Base-by-base conservation (phyloP, 495 filamentous ascomycete species). In the Tuber umbilicatum region DNA sequence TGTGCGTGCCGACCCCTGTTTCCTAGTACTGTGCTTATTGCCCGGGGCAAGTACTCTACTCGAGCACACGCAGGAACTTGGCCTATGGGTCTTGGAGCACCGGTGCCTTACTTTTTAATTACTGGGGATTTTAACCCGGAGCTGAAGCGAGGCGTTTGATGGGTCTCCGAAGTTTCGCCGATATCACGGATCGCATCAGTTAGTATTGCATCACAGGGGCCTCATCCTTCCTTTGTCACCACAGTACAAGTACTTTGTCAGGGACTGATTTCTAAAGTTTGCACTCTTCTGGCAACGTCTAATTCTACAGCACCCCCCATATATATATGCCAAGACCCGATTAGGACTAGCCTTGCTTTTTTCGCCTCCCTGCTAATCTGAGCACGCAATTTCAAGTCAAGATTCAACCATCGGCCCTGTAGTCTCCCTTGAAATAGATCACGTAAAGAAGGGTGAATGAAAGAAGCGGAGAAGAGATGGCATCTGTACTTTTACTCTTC, bases 341-440 rank as follows among this genome's bases (percentile, higher is more conserved):
- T 73, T 67, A 38, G 73, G 79, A 73, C 70, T 68, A 60, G 73
- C 70, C 16, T 75, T 45, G 55, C 72, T 78, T 79, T 74, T 68
- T 73, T 70, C 35, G 40, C 64, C 64, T 42, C 78, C 72, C 71
- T 73, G 69, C 68, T 42, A 72, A 50, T 35, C 69, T 47, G 80
- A 81, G 80, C 80, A 81, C 80, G 80, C 80, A 78, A 81, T 81
- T 70, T 72, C 19, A 55, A 72, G 43, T 64, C 17, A 27, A 72
- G 77, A 81, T 81, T 78, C 72, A 73, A 76, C 73, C 80, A 81
- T 81, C 79, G 78, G 77, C 74, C 78, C 74, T 80, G 78, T 71
- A 47, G 38, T 73, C 75, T 68, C 75, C 74, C 75, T 68, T 70
- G 60, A 79, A 75, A 79, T 67, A 50, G 40, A 73, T 43, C n/a